These are phyloP conservation scores for Arthromyces matolae DNA, from an alignment of 768 basidiomycete species.

Conservation along the genomic window DNA sequence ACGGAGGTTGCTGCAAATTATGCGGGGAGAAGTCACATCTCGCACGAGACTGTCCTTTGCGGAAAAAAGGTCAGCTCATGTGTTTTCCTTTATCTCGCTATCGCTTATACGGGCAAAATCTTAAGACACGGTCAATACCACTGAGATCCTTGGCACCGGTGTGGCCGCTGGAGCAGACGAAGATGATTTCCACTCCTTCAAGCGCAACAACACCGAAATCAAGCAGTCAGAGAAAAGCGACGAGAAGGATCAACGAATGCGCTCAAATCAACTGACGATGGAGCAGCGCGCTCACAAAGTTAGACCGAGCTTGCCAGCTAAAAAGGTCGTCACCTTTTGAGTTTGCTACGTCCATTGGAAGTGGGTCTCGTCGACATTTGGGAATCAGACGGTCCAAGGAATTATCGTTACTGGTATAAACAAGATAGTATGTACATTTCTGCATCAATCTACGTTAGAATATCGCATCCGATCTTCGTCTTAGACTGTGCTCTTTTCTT, in stretches of 20 bases:
- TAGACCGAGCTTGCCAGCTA: constrained; percentile 28
- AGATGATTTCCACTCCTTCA: constrained; percentile 88
- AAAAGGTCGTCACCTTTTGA: constrained; percentile 51
- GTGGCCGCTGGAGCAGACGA: constrained; percentile 80
- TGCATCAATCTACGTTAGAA: neutral
- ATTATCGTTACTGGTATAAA: too few relatives aligned
- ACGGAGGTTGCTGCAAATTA: constrained; percentile 87
- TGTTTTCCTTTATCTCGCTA: constrained; percentile 3
- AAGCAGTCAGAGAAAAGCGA: constrained; percentile 55
- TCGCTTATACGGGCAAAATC: too few relatives aligned
- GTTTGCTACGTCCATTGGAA: too few relatives aligned
- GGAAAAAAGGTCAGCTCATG: constrained; percentile 47
- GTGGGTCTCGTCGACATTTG: neutral
- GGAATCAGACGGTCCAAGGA: neutral
- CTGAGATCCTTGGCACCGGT: constrained; percentile 41
- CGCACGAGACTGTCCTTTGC: constrained; percentile 74
- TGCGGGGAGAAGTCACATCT: constrained; percentile 85
- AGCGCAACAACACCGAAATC: constrained; percentile 57
- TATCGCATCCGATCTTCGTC: neutral
- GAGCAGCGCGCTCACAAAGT: constrained; percentile 40
- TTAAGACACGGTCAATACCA: constrained; percentile 35
- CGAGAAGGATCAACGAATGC: constrained; percentile 38
- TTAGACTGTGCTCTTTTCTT: constrained; percentile 6
- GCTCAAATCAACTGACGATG: constrained; percentile 37
- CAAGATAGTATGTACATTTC: too few relatives aligned